These are phyloP conservation scores for Prosopis cineraria DNA, from an alignment of 306 rosid genomes.

Conservation along the genomic window DNA sequence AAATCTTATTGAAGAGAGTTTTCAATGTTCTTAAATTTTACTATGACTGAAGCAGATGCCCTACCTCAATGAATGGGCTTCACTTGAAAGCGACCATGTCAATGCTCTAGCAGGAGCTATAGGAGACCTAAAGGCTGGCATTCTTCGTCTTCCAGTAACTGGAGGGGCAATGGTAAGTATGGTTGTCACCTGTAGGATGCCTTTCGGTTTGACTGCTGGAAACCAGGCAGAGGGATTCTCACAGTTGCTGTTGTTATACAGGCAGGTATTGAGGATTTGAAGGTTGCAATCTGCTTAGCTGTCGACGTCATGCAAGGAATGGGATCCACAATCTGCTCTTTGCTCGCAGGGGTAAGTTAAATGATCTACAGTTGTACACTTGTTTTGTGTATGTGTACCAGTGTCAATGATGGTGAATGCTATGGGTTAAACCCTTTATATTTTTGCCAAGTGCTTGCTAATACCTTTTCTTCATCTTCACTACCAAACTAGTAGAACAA, in stretches of 20 bases:
- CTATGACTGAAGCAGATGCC: conserved; percentile 64
- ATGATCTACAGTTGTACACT: conserved; percentile 21
- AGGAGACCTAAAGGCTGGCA: conserved; percentile 90
- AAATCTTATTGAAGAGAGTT: conserved; percentile 18
- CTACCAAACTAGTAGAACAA: conserved; percentile 25
- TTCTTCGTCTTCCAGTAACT: conserved; percentile 89
- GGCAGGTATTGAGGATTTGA: conserved; percentile 87
- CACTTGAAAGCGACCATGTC: conserved; percentile 72
- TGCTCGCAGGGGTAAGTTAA: conserved; percentile 73
- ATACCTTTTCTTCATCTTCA: conserved; percentile 13
- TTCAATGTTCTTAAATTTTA: conserved; percentile 29
- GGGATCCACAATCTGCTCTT: conserved; percentile 80
- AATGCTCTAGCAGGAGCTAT: conserved; percentile 81
- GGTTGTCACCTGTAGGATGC: neutral
- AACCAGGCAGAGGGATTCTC: conserved; percentile 13
- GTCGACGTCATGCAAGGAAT: conserved; percentile 86
- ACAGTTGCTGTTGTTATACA: conserved; percentile 42
- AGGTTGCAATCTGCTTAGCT: conserved; percentile 85
- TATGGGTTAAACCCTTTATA: neutral
- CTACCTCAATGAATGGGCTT: conserved; percentile 84
- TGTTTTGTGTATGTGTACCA: conserved; percentile 7
- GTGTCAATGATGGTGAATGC: neutral
- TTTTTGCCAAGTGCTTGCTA: neutral
- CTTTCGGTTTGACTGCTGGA: conserved; percentile 24
- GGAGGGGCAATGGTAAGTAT: conserved; percentile 83